Conservation (phyloP, 2,329 filamentous ascomycete species). For the Claviceps sp. region DNA sequence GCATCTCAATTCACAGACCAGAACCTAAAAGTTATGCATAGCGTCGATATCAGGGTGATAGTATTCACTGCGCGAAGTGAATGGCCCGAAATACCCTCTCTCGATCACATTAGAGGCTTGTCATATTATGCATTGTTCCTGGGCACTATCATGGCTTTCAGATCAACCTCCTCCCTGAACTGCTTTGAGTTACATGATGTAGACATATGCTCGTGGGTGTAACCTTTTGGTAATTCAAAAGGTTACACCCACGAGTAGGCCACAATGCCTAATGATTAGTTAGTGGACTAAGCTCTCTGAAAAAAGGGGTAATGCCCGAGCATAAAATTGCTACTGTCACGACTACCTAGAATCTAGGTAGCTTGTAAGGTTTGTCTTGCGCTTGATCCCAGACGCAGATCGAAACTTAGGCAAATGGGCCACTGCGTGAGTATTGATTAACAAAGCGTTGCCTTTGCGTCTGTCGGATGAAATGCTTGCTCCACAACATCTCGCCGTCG, state of each 20-base stretch:
- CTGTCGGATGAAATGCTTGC: neutral
- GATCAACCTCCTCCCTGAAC: neutral
- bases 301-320: too few relatives aligned
- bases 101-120: neutral
- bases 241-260: too few relatives aligned
- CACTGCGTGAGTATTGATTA: neutral
- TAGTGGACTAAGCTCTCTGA: too few relatives aligned
- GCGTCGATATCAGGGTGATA: neutral
- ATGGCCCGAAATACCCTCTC: neutral
- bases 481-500: neutral
- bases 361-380: neutral
- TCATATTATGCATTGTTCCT: neutral
- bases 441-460: neutral
- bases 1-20: neutral
- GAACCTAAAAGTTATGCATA: neutral
- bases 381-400: neutral
- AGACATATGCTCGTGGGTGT: neutral
- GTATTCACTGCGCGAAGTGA: neutral
- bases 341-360: neutral
- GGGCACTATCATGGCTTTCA: neutral
- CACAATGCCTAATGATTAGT: too few relatives aligned
- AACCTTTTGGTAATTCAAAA: neutral
- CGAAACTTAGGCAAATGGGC: neutral
- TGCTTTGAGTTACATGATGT: neutral
- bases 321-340: too few relatives aligned